Percentiles rank a stretch among this genome's conserved stretches.
Evolutionary conservation across 371 early-diverging fungal genomes (phyloP).

Genomic region (Umbelopsis sp.): DNA sequence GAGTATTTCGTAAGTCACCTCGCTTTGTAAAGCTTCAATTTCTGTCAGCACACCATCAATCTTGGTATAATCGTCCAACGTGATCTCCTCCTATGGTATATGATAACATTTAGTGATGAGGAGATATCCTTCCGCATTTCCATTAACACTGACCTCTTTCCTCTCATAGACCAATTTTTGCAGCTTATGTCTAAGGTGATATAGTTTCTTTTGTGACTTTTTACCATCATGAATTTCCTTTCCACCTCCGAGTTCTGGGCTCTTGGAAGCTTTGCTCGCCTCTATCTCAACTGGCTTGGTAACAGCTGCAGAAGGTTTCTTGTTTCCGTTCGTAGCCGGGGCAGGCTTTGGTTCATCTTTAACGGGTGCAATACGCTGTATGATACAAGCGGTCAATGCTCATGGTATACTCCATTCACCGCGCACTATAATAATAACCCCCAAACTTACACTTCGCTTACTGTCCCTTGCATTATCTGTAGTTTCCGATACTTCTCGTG

Average conservation of each 20-base stretch:
- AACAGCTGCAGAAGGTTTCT: constrained; percentile 23
- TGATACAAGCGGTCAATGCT: too few species aligned
- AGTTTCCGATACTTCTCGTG: not conserved
- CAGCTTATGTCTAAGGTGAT: constrained; percentile 45
- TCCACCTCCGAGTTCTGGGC: constrained; percentile 25
- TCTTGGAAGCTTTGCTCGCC: constrained; percentile 26
- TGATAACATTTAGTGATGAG: not conserved
- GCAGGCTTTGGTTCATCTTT: not conserved
- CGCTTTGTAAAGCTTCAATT: constrained; percentile 42
- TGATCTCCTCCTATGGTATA: constrained; percentile 44
- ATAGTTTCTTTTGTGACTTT: constrained; percentile 37
- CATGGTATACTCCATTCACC: not conserved
- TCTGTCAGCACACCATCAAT: constrained; percentile 43
- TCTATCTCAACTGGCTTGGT: not conserved
- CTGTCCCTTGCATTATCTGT: constrained; percentile 13
- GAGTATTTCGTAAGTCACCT: constrained; percentile 45
- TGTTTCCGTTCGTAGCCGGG: constrained; percentile 29
- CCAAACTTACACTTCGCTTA: constrained; percentile 8
- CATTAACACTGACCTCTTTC: constrained; percentile 39
- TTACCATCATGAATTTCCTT: constrained; percentile 17
- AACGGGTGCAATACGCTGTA: constrained; percentile 2
- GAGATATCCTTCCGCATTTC: too few species aligned
- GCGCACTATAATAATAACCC: too few species aligned
- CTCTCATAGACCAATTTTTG: constrained; percentile 54
- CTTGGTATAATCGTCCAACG: constrained; percentile 47